Base-by-base conservation (phyloP, 495 filamentous ascomycete species). In the Ramalina intermedia region DNA sequence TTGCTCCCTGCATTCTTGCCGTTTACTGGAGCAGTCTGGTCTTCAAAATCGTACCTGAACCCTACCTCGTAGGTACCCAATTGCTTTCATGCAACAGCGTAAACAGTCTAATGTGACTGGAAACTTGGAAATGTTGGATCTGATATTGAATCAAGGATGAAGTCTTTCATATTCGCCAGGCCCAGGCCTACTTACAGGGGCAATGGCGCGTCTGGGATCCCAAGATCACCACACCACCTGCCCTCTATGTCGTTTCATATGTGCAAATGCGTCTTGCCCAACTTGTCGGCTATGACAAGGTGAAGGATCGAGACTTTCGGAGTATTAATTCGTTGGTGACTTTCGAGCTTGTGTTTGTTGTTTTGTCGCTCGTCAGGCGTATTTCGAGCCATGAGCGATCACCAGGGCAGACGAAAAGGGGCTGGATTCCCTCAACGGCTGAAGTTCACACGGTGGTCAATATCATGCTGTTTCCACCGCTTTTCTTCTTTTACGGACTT, bases 191-290 rank as follows among this genome's bases (percentile, higher is more conserved):
- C 62, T 94, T 89, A 64, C 55, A 71, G 17, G 80, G 84, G 16
- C 70, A 76, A 24, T 96, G 80, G 66, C 60, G 62, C 27, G 66
- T 80, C 16, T 98, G 93, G 93, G 89, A 98, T 64, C 83, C 87
- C 13, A 96, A 96, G 59, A 87, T 98, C 53, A 98, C 91, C 8
- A 98, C 91, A 2, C 91, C 91, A 2, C 87, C 91, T 6, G 93
- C 89, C 17, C 70, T 96, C 68, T 95, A 72, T 57, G 69, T 75
- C 29, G 61, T 79, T 29, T 71, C 72, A 73, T 78, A 35, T 73
- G 73, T 57, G 24, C 14, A 46, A 7, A 37, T 35, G 13, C 33
- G 37, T n/a, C 12, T 41, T 23, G 13, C 14, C 12, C 17, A 41
- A 54, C 16, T 18, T 56, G 20, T 45, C 14, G 35, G 46, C 17